phyloP scores from a whole-genome alignment of 2,329 filamentous ascomycete species.

The Paecilomyces variotii region DNA sequence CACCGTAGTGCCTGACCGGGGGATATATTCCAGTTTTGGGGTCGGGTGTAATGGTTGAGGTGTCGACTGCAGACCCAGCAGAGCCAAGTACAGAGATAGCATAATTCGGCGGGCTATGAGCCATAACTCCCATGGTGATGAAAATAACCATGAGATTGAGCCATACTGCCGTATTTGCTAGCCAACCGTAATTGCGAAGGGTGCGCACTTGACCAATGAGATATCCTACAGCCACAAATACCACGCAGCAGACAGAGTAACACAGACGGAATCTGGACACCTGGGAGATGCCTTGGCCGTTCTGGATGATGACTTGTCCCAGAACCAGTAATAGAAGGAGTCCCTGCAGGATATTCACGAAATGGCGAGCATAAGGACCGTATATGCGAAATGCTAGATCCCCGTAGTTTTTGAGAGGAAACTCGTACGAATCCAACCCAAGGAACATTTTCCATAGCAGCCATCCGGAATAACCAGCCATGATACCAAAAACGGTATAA shows the following conservation, averaged over 20 bases:
- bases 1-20: conserved; percentile 32
- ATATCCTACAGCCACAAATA: conserved; percentile 46
- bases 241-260: conserved; percentile 45
- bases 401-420: conserved; percentile 40
- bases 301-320: conserved; percentile 39
- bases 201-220: conserved; percentile 50
- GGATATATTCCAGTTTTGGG: conserved; percentile 21
- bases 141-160: conserved; percentile 49
- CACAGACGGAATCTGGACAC: conserved; percentile 44
- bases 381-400: conserved; percentile 44
- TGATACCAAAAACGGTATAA: conserved; percentile 38
- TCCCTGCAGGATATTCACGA: conserved; percentile 43
- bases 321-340: conserved; percentile 33
- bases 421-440: conserved; percentile 41
- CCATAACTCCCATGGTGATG: conserved; percentile 48
- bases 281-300: conserved; percentile 49
- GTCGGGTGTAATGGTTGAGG: conserved; percentile 14
- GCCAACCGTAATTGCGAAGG: conserved; percentile 46
- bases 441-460: conserved; percentile 41
- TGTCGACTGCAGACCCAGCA: conserved; percentile 17
- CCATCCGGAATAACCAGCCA: conserved; percentile 39
- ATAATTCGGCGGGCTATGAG: conserved; percentile 45
- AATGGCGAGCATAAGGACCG: conserved; percentile 37
- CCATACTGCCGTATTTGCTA: conserved; percentile 51
- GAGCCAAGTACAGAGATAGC: conserved; percentile 17